Conservation (phyloP, 2,329 filamentous ascomycete genomes). For the Gyromitra esculenta region DNA sequence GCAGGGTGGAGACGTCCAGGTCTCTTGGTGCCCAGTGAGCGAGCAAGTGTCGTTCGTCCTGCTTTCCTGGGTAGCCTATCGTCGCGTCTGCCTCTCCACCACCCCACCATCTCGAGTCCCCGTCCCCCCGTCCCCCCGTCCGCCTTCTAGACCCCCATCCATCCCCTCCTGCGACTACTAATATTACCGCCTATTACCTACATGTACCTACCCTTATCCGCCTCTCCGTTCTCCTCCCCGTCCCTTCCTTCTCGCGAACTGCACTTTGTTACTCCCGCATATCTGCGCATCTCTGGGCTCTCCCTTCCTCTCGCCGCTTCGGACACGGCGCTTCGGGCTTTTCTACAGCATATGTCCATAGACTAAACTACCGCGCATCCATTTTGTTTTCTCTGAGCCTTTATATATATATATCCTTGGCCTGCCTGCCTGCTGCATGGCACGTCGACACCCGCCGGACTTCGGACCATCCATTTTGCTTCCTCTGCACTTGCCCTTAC, state of each 20-base stretch:
- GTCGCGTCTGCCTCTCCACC: constrained; percentile 11
- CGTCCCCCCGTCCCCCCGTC: neutral
- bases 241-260: constrained; percentile 7
- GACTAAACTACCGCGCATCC: constrained; percentile 30
- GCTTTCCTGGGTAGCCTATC: constrained; percentile 28
- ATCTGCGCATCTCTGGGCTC: constrained; percentile 35
- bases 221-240: constrained; percentile 8
- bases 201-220: constrained; percentile 16
- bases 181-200: neutral
- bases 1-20: constrained; percentile 31
- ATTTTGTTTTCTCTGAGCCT: constrained; percentile 15
- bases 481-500: constrained; percentile 43
- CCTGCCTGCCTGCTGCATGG: constrained; percentile 44
- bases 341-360: constrained; percentile 18
- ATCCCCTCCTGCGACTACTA: neutral
- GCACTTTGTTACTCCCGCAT: constrained; percentile 26
- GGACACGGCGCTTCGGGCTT: constrained; percentile 42
- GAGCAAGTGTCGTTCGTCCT: constrained; percentile 1
- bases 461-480: constrained; percentile 28
- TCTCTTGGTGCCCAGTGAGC: neutral
- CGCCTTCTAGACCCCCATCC: constrained; percentile 28
- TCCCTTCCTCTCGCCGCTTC: constrained; percentile 41
- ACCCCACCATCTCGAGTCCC: constrained; percentile 33
- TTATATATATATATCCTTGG: constrained; percentile 44
- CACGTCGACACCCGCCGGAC: constrained; percentile 39